Evolutionary conservation across 768 basidiomycete species (phyloP).

Genomic region (Krasilnikovozyma curviuscula): DNA sequence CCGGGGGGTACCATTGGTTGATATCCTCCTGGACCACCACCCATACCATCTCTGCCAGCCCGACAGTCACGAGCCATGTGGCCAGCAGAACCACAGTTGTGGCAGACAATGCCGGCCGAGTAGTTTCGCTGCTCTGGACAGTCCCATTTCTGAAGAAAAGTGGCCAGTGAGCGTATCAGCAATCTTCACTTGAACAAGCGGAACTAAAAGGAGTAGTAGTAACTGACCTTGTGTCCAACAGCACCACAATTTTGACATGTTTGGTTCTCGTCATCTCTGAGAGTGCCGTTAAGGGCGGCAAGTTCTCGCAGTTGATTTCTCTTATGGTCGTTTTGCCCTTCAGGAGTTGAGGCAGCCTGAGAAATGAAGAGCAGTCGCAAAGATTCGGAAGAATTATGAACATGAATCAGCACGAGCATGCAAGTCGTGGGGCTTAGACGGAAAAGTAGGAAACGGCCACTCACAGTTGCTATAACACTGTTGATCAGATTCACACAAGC

Average conservation of each 20-base stretch:
- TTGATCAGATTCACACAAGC: slow-evolving; percentile 90
- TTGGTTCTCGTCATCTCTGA: slow-evolving; percentile 98
- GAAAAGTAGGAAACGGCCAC: slow-evolving; percentile 19
- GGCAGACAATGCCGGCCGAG: slow-evolving; percentile 97
- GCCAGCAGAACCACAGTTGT: slow-evolving; percentile 50
- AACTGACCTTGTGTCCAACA: slow-evolving; percentile 12
- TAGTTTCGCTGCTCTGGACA: slow-evolving; percentile 97
- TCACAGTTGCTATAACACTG: slow-evolving; percentile 87
- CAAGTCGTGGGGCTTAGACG: too few relatives aligned
- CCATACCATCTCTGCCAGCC: slow-evolving; percentile 7
- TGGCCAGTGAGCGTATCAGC: neutral
- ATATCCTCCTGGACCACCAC: slow-evolving; percentile 7
- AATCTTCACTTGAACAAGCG: neutral
- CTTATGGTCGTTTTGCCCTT: slow-evolving; percentile 99
- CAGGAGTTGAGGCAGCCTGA: slow-evolving; percentile 94
- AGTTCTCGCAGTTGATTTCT: slow-evolving; percentile 95
- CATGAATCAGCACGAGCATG: neutral
- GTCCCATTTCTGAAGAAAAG: slow-evolving; percentile 79
- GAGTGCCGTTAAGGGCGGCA: slow-evolving; percentile 90
- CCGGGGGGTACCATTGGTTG: too few relatives aligned
- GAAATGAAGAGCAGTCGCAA: neutral
- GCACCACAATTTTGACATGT: slow-evolving; percentile 55
- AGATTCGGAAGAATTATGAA: neutral
- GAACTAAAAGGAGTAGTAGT: neutral
- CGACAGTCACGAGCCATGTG: slow-evolving; percentile 14